Evolutionary conservation across 2,329 filamentous ascomycete genomes (phyloP).

Genomic region (Periconia macrospinosa): DNA sequence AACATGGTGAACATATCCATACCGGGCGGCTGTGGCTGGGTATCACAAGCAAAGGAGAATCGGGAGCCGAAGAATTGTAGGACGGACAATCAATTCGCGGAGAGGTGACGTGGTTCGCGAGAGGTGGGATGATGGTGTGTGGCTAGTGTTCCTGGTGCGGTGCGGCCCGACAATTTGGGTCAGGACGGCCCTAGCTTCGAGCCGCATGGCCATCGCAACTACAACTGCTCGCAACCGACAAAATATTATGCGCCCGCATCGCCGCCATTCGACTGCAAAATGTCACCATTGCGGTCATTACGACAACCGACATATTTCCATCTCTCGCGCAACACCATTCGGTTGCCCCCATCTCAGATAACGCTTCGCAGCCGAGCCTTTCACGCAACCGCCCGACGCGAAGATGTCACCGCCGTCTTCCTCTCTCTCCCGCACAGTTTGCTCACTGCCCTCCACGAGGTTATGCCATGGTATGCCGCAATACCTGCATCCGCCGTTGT

Average conservation of each 20-base stretch:
- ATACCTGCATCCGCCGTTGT: slow-evolving; percentile 59
- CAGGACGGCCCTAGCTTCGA: slow-evolving; percentile 14
- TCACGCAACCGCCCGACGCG: slow-evolving; percentile 50
- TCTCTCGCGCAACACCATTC: slow-evolving; percentile 12
- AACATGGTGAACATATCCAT: slow-evolving; percentile 31
- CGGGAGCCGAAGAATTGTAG: background rate
- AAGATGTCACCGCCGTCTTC: slow-evolving; percentile 44
- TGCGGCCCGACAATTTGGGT: slow-evolving; percentile 19
- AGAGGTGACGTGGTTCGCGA: slow-evolving; percentile 10
- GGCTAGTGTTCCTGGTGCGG: slow-evolving; percentile 1
- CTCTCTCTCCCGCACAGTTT: slow-evolving; percentile 50
- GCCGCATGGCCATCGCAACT: background rate
- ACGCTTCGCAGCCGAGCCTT: slow-evolving; percentile 46
- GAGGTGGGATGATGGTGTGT: slow-evolving; percentile 27
- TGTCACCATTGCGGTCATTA: slow-evolving; percentile 25
- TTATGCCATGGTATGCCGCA: slow-evolving; percentile 57
- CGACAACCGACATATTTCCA: slow-evolving; percentile 29
- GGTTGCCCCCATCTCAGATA: background rate
- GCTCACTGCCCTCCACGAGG: slow-evolving; percentile 56
- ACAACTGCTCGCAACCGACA: background rate
- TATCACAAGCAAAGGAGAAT: slow-evolving; percentile 14
- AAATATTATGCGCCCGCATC: background rate
- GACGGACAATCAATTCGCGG: slow-evolving; percentile 1
- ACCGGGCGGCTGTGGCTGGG: slow-evolving; percentile 8
- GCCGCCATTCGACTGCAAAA: slow-evolving; percentile 6